phyloP scores from a whole-genome alignment of 345 rosid species.

The Excoecaria cochinchinensis region DNA sequence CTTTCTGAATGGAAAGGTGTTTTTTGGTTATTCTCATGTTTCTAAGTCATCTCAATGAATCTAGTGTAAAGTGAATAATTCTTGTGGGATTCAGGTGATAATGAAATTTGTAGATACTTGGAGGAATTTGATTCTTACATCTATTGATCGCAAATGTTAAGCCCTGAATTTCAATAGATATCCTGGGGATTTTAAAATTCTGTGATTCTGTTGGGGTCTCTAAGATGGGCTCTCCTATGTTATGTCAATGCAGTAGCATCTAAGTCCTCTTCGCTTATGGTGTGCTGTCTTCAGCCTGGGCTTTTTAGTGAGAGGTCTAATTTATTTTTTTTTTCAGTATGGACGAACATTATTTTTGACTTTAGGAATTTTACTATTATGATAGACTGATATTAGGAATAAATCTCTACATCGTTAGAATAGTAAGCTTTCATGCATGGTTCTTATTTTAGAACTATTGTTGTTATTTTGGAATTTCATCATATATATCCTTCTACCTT shows the following conservation, averaged over 20 bases:
- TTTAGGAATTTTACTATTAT: not conserved
- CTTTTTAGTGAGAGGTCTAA: not conserved
- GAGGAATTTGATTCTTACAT: not conserved
- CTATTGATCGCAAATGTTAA: not conserved
- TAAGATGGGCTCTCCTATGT: not conserved
- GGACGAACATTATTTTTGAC: not conserved
- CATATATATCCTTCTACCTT: slow-evolving; percentile 13
- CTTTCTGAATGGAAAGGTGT: slow-evolving; percentile 65
- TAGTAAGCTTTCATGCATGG: too few relatives aligned
- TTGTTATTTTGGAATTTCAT: not conserved
- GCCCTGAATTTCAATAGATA: not conserved
- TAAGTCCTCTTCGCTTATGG: too few relatives aligned
- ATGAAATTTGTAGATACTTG: not conserved
- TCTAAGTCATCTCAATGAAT: not conserved
- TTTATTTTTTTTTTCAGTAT: not conserved
- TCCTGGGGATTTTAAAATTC: not conserved
- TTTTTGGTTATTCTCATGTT: slow-evolving; percentile 14
- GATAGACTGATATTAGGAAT: not conserved
- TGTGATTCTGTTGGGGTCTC: not conserved
- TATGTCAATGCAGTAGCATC: not conserved
- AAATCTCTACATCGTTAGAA: not conserved
- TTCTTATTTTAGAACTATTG: slow-evolving; percentile 11
- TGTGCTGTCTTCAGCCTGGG: not conserved
- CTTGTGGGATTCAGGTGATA: not conserved
- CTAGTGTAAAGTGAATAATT: not conserved